Conservation (phyloP, 1,284 basidiomycete genomes). For the Salmacisia buchloeana region DNA sequence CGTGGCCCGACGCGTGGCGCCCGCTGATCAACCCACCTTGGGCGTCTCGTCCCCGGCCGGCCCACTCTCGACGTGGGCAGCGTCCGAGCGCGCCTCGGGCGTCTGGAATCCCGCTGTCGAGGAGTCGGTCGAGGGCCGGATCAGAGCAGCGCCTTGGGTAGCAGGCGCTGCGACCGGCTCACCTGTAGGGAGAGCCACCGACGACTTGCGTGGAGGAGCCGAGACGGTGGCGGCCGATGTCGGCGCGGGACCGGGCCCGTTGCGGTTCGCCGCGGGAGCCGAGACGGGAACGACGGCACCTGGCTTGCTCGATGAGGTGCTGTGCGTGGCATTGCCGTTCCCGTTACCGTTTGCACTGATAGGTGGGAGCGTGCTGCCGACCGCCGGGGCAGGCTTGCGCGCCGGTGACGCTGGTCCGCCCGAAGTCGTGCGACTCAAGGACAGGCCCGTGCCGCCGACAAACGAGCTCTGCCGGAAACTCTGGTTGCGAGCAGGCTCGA, state of each 20-base stretch:
- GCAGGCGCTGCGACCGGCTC: not conserved
- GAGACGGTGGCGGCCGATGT: not conserved
- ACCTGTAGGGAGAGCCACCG: not conserved
- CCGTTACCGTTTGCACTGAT: not conserved
- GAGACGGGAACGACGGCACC: no score
- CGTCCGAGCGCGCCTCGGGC: constrained; percentile 4
- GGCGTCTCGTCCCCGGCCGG: not conserved
- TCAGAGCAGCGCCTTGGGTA: not conserved
- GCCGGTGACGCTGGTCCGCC: not conserved
- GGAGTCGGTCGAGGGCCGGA: constrained; percentile 3
- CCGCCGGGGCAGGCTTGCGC: not conserved
- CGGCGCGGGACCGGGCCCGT: no score
- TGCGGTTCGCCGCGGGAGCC: no score
- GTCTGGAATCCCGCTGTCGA: constrained; percentile 1
- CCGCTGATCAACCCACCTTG: not conserved
- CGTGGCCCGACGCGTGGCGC: no score
- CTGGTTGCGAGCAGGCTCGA: constrained; percentile 24
- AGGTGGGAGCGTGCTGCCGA: not conserved
- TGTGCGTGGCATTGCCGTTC: not conserved
- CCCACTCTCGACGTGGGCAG: no score
- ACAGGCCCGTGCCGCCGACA: constrained; percentile 6
- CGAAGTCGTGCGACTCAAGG: not conserved
- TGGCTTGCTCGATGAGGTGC: not conserved
- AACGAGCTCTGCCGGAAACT: constrained; percentile 26
- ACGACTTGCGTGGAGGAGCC: constrained; percentile 2